A percentile compares a stretch with the other conserved stretches of the same genome.
Evolutionary conservation across 306 rosid genomes (phyloP).

Genomic region (Castanopsis chinensis): DNA sequence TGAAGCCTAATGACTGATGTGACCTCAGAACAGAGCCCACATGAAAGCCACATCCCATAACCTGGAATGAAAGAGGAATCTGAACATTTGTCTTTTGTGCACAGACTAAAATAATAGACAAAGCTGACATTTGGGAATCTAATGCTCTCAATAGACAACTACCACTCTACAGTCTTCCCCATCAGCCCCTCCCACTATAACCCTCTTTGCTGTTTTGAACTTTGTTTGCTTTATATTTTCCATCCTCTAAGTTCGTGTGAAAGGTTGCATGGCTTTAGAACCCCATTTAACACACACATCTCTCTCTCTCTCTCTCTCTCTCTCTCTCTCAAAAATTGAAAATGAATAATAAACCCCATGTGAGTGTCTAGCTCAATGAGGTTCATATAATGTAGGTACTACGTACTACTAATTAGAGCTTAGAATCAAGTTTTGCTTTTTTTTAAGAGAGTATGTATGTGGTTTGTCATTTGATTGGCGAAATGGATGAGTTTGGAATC

Average conservation of each 20-base stretch:
- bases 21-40: slow-evolving; percentile 37
- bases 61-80: slow-evolving; percentile 39
- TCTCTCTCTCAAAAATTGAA: not conserved
- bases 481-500: slow-evolving; percentile 71
- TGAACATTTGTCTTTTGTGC: slow-evolving; percentile 64
- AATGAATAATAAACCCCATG: slow-evolving; percentile 28
- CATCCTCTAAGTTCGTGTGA: slow-evolving; percentile 51
- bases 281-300: slow-evolving; percentile 26
- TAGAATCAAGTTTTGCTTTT: slow-evolving; percentile 26
- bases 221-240: slow-evolving; percentile 38
- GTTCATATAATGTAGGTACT: slow-evolving; percentile 10
- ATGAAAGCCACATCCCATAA: slow-evolving; percentile 44
- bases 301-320: slow-evolving; percentile 17
- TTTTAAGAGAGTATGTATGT: not conserved
- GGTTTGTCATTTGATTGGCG: slow-evolving; percentile 35
- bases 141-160: slow-evolving; percentile 28
- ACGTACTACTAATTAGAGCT: slow-evolving; percentile 12
- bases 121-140: slow-evolving; percentile 56
- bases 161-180: slow-evolving; percentile 27
- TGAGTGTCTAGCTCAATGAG: slow-evolving; percentile 25
- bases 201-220: slow-evolving; percentile 21
- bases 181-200: slow-evolving; percentile 15
- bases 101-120: slow-evolving; percentile 45
- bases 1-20: slow-evolving; percentile 1
- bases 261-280: slow-evolving; percentile 87